A percentile compares a stretch with the other conserved stretches of the same genome.
These are phyloP conservation scores for Xylariaceae sp. DNA, from an alignment of 2,329 filamentous ascomycete genomes.

Conservation along the genomic window DNA sequence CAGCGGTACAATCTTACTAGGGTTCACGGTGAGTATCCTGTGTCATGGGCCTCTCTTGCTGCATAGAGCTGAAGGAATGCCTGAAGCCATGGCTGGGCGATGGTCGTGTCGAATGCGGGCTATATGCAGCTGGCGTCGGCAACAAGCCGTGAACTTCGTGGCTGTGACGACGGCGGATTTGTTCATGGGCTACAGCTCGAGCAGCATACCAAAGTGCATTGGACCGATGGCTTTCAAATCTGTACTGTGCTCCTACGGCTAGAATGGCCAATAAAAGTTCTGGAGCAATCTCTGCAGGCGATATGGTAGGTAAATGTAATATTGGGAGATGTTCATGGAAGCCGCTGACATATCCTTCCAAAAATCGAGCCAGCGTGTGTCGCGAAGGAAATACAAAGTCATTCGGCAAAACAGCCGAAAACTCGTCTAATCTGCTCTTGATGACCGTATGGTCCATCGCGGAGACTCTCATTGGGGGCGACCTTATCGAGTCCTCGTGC, in stretches of 20 bases:
- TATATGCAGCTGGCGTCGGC: conserved; percentile 54
- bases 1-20: conserved; percentile 40
- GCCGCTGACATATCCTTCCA: conserved; percentile 66
- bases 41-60: conserved; percentile 52
- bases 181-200: conserved; percentile 53
- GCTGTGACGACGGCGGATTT: conserved; percentile 53
- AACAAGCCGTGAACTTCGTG: conserved; percentile 53
- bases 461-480: conserved; percentile 43
- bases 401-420: conserved; percentile 53
- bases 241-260: conserved; percentile 64
- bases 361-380: conserved; percentile 62
- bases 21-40: conserved; percentile 57
- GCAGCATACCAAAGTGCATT: conserved; percentile 60
- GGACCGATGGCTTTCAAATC: conserved; percentile 55
- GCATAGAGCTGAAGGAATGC: conserved; percentile 55
- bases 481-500: conserved; percentile 38
- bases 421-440: conserved; percentile 56
- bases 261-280: conserved; percentile 65
- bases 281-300: conserved; percentile 58
- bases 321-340: conserved; percentile 58
- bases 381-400: conserved; percentile 67
- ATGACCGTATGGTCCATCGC: conserved; percentile 51
- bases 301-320: conserved; percentile 63
- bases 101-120: conserved; percentile 55
- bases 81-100: conserved; percentile 54